phyloP scores from a whole-genome alignment of 305 asterid species.

The Solanum chacoense region DNA sequence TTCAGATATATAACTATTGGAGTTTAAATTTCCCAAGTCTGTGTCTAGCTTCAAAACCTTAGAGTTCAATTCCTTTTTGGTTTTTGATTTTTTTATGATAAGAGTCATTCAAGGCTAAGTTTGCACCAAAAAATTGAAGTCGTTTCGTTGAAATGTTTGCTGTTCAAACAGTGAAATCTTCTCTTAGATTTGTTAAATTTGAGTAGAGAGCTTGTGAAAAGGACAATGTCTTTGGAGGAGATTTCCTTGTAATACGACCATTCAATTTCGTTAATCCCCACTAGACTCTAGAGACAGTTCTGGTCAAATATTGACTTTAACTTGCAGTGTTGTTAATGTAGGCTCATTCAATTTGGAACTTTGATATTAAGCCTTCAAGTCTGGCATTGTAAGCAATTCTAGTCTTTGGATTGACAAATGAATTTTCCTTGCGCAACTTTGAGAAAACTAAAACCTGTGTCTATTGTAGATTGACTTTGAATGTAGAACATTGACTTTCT shows the following conservation, averaged over 20 bases:
- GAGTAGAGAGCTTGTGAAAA: not conserved
- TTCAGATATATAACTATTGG: not conserved
- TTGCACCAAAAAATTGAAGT: not conserved
- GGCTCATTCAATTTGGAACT: not conserved
- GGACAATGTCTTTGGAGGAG: not conserved
- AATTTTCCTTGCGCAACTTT: not conserved
- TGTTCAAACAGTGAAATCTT: not conserved
- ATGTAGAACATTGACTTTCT: not conserved
- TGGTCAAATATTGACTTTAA: not conserved
- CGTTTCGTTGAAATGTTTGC: not conserved
- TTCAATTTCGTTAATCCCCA: not conserved
- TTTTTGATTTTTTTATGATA: not conserved
- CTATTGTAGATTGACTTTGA: not conserved
- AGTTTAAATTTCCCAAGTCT: not conserved
- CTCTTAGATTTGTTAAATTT: not conserved
- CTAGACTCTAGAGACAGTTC: not conserved
- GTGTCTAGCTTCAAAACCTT: not conserved
- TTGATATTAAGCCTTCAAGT: not conserved
- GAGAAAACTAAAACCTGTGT: not conserved
- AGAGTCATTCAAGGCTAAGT: not conserved
- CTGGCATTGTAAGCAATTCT: not conserved
- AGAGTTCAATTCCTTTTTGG: not conserved
- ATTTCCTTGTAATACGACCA: not conserved
- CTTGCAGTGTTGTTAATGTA: not conserved
- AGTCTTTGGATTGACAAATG: not conserved